Conservation (phyloP, 164 flowering plant species). For the Chloranthus sessilifolius region DNA sequence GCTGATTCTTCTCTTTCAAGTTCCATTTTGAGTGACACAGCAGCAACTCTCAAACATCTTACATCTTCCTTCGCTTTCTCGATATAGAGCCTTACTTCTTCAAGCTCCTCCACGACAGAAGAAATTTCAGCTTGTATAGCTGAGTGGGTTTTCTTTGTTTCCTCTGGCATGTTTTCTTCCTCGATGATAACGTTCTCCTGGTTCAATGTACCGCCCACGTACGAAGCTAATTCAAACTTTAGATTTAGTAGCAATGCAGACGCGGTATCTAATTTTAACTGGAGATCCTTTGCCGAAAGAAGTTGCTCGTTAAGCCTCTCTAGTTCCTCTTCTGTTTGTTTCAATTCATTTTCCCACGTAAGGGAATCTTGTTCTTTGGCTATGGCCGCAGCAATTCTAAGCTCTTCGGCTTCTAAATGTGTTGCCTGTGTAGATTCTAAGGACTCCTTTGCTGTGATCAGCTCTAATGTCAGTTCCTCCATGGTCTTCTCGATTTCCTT, state of each 20-base stretch:
- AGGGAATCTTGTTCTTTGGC: slow-evolving; percentile 66
- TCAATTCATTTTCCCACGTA: slow-evolving; percentile 72
- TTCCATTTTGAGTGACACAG: slow-evolving; percentile 56
- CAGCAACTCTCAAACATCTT: slow-evolving; percentile 58
- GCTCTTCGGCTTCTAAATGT: slow-evolving; percentile 88
- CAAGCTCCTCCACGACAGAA: slow-evolving; percentile 67
- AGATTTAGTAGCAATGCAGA: slow-evolving; percentile 47
- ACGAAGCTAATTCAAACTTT: slow-evolving; percentile 68
- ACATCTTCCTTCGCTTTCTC: slow-evolving; percentile 73
- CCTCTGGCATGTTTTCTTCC: slow-evolving; percentile 15
- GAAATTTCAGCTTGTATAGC: slow-evolving; percentile 49
- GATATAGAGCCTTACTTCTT: slow-evolving; percentile 66
- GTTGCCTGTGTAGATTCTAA: slow-evolving; percentile 77
- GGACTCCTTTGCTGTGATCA: slow-evolving; percentile 69
- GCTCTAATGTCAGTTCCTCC: slow-evolving; percentile 78
- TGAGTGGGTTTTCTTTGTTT: slow-evolving; percentile 24
- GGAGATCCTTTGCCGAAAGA: slow-evolving; percentile 49
- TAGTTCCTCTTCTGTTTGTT: slow-evolving; percentile 74
- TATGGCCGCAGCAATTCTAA: slow-evolving; percentile 72
- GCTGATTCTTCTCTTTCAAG: slow-evolving; percentile 66
- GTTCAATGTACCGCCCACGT: slow-evolving; percentile 59
- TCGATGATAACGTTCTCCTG: slow-evolving; percentile 27
- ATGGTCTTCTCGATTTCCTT: slow-evolving; percentile 72
- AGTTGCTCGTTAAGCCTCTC: slow-evolving; percentile 48
- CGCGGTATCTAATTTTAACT: slow-evolving; percentile 59